Evolutionary conservation across 352 stramenopile genomes (phyloP).

Genomic region (Pythium aquatile): DNA sequence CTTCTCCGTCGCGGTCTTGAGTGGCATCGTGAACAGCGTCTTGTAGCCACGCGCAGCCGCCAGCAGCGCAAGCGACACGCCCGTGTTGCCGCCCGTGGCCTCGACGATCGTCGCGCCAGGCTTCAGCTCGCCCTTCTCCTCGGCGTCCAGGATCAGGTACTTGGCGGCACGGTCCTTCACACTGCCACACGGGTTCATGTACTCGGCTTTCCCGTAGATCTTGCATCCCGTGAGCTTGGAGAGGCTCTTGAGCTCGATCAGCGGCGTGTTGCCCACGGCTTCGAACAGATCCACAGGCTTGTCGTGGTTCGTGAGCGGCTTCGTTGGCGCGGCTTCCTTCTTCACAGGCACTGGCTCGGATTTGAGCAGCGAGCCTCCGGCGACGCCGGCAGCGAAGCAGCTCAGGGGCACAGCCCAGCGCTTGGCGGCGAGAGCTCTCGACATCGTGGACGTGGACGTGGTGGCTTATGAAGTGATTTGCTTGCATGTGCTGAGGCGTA

Average conservation of each 20-base stretch:
- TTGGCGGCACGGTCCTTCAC: conserved; percentile 95
- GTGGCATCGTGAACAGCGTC: conserved; percentile 72
- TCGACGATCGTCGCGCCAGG: conserved; percentile 66
- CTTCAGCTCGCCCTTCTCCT: conserved; percentile 81
- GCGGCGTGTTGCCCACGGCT: conserved; percentile 73
- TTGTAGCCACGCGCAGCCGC: conserved; percentile 85
- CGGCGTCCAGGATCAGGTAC: conserved; percentile 91
- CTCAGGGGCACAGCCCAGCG: conserved; percentile 24
- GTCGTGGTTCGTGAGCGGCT: conserved; percentile 20
- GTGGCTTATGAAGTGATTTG: background rate
- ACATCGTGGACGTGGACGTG: background rate
- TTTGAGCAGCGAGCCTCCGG: conserved; percentile 23
- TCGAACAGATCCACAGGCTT: conserved; percentile 57
- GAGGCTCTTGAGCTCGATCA: conserved; percentile 67
- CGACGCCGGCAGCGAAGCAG: conserved; percentile 28
- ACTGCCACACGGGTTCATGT: conserved; percentile 90
- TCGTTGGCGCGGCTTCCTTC: background rate
- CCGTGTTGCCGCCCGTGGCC: conserved; percentile 91
- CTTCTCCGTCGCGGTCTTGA: conserved; percentile 70
- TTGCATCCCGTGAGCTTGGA: conserved; percentile 70
- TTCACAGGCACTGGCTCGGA: background rate
- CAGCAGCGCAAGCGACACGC: conserved; percentile 90
- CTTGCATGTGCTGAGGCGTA: background rate
- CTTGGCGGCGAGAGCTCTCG: conserved; percentile 10
- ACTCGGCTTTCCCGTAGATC: conserved; percentile 82